A percentile compares a stretch with the other conserved stretches of the same genome.
phyloP scores from a whole-genome alignment of 495 filamentous ascomycete genomes.

The Cladorrhinum samala region DNA sequence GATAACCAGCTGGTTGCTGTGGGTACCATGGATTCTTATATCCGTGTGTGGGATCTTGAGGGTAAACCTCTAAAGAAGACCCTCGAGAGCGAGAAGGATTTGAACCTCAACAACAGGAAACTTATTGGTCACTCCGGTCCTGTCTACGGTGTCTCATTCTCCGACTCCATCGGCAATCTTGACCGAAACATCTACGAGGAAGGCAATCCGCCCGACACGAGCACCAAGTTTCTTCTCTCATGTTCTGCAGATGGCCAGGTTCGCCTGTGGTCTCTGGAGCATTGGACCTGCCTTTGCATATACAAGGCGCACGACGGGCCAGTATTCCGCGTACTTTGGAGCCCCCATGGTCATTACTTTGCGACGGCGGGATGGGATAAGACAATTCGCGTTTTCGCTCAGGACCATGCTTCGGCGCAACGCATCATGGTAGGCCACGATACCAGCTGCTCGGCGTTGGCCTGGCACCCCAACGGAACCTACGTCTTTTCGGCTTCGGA shows the following conservation, averaged over 20 bases:
- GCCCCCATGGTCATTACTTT: slow-evolving; percentile 95
- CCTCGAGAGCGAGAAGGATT: slow-evolving; percentile 32
- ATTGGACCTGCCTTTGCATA: slow-evolving; percentile 81
- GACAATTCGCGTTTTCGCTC: slow-evolving; percentile 83
- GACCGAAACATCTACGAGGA: slow-evolving; percentile 37
- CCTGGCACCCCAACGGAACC: slow-evolving; percentile 86
- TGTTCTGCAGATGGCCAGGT: slow-evolving; percentile 80
- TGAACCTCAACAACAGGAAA: slow-evolving; percentile 57
- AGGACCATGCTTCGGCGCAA: slow-evolving; percentile 83
- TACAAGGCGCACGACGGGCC: slow-evolving; percentile 89
- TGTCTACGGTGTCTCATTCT: slow-evolving; percentile 85
- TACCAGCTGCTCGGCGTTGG: slow-evolving; percentile 72
- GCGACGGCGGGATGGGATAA: slow-evolving; percentile 79
- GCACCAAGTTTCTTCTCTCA: slow-evolving; percentile 72
- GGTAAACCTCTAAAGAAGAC: slow-evolving; percentile 59
- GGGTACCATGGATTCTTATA: slow-evolving; percentile 88
- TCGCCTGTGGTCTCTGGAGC: slow-evolving; percentile 86
- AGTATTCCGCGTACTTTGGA: slow-evolving; percentile 81
- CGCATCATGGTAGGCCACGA: slow-evolving; percentile 90
- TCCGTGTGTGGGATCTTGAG: slow-evolving; percentile 85
- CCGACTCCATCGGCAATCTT: slow-evolving; percentile 59
- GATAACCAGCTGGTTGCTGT: slow-evolving; percentile 78
- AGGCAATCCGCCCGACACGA: slow-evolving; percentile 51
- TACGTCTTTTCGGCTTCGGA: slow-evolving; percentile 87
- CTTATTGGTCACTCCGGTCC: slow-evolving; percentile 88